Conservation (phyloP, 192 early-diverging fungal genomes). For the Mortierella hygrophila region DNA sequence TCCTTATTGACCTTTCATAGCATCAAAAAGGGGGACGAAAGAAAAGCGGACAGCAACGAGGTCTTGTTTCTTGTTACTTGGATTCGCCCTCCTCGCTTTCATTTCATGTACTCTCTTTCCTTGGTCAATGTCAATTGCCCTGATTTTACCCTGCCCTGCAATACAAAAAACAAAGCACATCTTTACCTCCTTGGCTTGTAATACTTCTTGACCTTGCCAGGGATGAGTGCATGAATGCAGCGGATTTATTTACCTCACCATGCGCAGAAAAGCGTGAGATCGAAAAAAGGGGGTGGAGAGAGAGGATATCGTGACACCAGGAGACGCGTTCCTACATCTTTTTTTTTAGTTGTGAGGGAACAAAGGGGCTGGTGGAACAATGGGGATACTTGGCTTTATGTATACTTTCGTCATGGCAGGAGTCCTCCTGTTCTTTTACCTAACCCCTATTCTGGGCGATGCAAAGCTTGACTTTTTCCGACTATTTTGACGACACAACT, state of each 20-base stretch:
- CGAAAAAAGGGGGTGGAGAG: constrained; percentile 17
- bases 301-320: constrained; percentile 10
- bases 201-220: background rate
- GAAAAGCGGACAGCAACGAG: background rate
- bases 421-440: background rate
- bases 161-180: background rate
- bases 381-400: background rate
- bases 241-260: background rate
- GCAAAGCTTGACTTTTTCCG: background rate
- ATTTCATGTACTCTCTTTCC: background rate
- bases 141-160: background rate
- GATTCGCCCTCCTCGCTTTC: background rate
- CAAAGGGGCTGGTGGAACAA: constrained; percentile 21
- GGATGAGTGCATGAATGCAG: constrained; percentile 11
- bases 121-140: background rate
- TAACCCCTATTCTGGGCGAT: background rate
- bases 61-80: background rate
- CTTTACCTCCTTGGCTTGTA: background rate
- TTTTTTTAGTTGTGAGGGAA: constrained; percentile 2
- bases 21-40: background rate
- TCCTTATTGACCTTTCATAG: background rate
- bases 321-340: constrained; percentile 2
- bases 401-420: constrained; percentile 1
- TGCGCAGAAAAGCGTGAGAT: constrained; percentile 18
- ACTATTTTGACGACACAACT: background rate